Evolutionary conservation across 345 rosid genomes (phyloP), one percentile per base, ranked within the genome.

Genomic region (Ceriops zippeliana): DNA sequence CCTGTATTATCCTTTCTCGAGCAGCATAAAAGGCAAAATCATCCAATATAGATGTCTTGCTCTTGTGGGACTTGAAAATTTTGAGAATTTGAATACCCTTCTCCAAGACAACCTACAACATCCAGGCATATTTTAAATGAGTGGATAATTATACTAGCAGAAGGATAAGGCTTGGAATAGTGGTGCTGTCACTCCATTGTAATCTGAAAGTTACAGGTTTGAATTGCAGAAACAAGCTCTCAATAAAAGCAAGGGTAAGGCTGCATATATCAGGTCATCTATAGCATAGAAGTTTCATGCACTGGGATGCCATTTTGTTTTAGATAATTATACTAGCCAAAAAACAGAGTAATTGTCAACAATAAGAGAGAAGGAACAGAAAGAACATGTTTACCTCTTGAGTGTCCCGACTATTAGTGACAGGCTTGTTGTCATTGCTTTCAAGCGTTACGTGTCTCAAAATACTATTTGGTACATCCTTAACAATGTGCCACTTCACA

Each of bases 331-430:
- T 42, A 42, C 19, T 42, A 42, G 49, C 17, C 0, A 38, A 38
- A 42, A 13, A 52, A 24, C 59, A 20, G 47, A 17, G 66, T 19
- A 30, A 53, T 16, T n/a, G 54, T n/a, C 17, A 16, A 20, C 4
- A 73, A 27, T 42, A 49, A 52, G 37, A 54, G 56, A 22, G 68
- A 51, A 51, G 34, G 64, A 60, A 24, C 57, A 34, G 52, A n/a
- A 53, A 49, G 9, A 66, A 58, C 52, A 6, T 30, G 22, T 52
- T 21, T 80, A 91, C 96, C 95, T 91, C 95, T 66, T 91, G 95
- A 21, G 92, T 87, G 75, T 91, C 97, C 81, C 92, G 80, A 64
- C 95, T 91, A 69, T 91, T 89, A 10, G 95, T 90, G 17, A 88
- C 95, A 34, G 92, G 89, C 73, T 86, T 90, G 86, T 90, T 86